These are phyloP conservation scores for Thraustochytrium striatum DNA, from an alignment of 352 stramenopile genomes.

Conservation along the genomic window DNA sequence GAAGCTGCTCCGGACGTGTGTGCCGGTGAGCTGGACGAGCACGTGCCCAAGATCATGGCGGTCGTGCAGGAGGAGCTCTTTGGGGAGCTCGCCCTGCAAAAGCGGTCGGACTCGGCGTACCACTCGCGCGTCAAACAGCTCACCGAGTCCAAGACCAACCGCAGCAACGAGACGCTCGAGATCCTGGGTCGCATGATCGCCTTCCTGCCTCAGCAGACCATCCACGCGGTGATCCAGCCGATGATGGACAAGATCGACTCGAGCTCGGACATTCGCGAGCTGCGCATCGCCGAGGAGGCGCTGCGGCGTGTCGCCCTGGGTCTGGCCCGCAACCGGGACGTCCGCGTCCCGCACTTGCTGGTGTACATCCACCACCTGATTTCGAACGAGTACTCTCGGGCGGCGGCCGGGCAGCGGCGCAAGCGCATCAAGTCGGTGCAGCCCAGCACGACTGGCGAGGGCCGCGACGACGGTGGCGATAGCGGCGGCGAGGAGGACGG, in stretches of 20 bases:
- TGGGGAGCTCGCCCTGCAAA: conserved; percentile 63
- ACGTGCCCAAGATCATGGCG: conserved; percentile 70
- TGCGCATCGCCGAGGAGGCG: conserved; percentile 49
- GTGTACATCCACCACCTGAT: conserved; percentile 41
- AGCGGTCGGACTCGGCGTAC: conserved; percentile 59
- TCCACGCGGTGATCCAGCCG: conserved; percentile 68
- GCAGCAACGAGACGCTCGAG: conserved; percentile 70
- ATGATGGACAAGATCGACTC: conserved; percentile 71
- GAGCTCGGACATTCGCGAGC: conserved; percentile 62
- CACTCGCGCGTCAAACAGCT: conserved; percentile 71
- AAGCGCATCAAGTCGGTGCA: not conserved
- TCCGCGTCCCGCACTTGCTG: conserved; percentile 1
- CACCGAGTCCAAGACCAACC: conserved; percentile 71
- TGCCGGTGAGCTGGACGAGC: conserved; percentile 60
- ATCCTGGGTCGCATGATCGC: conserved; percentile 69
- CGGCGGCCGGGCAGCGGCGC: not conserved
- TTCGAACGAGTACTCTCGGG: not conserved
- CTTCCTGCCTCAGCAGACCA: conserved; percentile 72
- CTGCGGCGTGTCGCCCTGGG: conserved; percentile 4
- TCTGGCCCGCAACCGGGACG: not conserved
- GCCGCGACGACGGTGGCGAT: not conserved
- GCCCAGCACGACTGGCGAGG: not conserved
- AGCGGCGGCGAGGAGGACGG: not conserved
- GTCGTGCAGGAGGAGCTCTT: conserved; percentile 76
- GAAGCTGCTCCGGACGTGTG: not conserved